These are phyloP conservation scores for Gonapodya prolifera DNA, from an alignment of 192 early-diverging fungal species.

Conservation along the genomic window DNA sequence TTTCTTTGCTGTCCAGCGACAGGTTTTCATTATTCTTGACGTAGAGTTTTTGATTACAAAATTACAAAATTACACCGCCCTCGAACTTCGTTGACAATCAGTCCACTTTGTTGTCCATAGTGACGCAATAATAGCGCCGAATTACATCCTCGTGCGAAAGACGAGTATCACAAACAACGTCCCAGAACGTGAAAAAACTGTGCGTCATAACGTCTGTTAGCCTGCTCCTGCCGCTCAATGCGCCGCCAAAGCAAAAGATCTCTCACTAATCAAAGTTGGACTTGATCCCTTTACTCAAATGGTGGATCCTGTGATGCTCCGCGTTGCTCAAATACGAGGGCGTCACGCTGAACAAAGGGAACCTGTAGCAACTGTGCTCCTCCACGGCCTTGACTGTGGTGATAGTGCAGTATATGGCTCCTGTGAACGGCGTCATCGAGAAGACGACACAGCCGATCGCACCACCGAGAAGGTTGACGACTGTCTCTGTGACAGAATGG, in stretches of 20 bases:
- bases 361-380: conserved; percentile 67
- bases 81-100: no score
- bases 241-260: no score
- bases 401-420: conserved; percentile 54
- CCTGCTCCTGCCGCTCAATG: no score
- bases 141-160: no score
- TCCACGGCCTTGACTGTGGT: conserved; percentile 71
- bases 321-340: conserved; percentile 67
- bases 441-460: conserved; percentile 43
- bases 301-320: conserved; percentile 44
- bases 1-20: no score
- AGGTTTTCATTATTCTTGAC: no score
- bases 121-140: no score
- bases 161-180: conserved; percentile 60
- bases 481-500: no score
- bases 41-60: no score
- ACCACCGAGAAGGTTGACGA: conserved; percentile 60
- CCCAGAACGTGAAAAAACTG: conserved; percentile 73
- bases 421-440: conserved; percentile 54
- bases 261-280: conserved; percentile 25
- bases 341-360: conserved; percentile 53
- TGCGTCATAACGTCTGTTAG: no score
- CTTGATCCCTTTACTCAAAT: conserved; percentile 34
- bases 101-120: no score
- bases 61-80: no score